Evolutionary conservation across 2,329 filamentous ascomycete species (phyloP), one percentile per base, ranked within the genome.

Genomic region (Pseudophaeomoniella oleicola): DNA sequence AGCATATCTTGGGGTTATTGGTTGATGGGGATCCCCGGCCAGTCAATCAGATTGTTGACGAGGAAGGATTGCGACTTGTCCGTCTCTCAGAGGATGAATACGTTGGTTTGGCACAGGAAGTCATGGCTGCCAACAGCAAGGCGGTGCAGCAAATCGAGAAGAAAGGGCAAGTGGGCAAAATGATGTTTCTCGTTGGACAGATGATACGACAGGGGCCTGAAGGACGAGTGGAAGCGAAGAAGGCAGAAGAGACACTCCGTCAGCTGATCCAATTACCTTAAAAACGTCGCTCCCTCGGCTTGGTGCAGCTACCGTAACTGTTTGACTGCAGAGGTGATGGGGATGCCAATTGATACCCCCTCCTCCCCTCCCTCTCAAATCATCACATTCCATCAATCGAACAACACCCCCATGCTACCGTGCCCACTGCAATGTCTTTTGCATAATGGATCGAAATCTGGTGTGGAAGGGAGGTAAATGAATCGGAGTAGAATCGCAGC

Each of bases 151-250:
- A 75, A 36, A 75, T 81, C 35, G 59, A 64, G 33, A 75, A 72
- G 48, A 67, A 69, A 0, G 72, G 78, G 44, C 59, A 62, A 18
- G 30, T 18, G 30, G 72, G 74, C n/a, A 82, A 81, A 53, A 53
- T 78, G 4, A 75, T 73, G 47, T 81, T 71, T 62, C 70, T 81
- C 46, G 68, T 82, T 11, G 78, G 78, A 9, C 71, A 78, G 53
- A 78, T 81, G 71, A 75, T 81, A 57, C 62, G 71, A 32, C 57
- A 60, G 41, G 72, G 72, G 17, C 63, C 67, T 17, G 71, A 73
- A 40, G 75, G 75, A 1, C 70, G 70, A 1, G 67, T 81, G 4
- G 73, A 80, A 52, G 70, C 77, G 3, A 61, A 63, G 39, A 66
- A 65, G 47, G 76, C 75, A 6, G 69, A 71, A 50, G 55, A 59